Base-by-base conservation (phyloP, 2,329 filamentous ascomycete species). In the Zymoseptoria brevis region DNA sequence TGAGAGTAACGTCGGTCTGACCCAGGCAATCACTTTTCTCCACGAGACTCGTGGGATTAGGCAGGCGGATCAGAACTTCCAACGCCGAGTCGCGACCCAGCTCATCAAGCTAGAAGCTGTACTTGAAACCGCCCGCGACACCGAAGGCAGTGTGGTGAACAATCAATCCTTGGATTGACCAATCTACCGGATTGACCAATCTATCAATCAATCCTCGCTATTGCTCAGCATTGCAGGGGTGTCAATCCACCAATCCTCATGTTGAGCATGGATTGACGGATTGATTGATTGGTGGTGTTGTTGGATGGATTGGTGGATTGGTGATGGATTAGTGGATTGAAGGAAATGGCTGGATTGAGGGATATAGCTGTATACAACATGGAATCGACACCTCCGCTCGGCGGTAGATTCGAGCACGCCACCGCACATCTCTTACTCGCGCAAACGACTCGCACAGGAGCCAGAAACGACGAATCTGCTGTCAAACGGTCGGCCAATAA, bases 1-100 rank as follows among this genome's bases (percentile, higher is more conserved):
- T 8, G 61, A 62, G 19, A 65, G 63, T 45, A 56, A 59, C 29
- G 56, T 63, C 41, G 61, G 58, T 19, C 55, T 65, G 11, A 62
- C 60, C 8, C 61, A 65, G 48, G 56, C 60, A n/a, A 60, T 63
- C 13, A 56, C 58, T 45, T 63, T 65, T 48, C 61, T 65, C 2
- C 54, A 61, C 45, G 63, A 65, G 50, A 11, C 59, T 35, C 57
- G 63, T 16, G 63, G 63, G 3, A 63, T 65, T 7, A 60, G 61
- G n/a, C 56, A 63, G 16, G 63, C 63, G 13, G 61, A 65, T 22
- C 61, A 65, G 48, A 59, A 65, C 53, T 65, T 65, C 57, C 61
- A 65, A 19, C 60, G 63, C 24, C 59, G 63, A 19, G 59, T 60
- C 16, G 63, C 61, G 5, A 58, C 59, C 9, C 58, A 56, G n/a